These are phyloP conservation scores for Sarocladium oryzae DNA, from an alignment of 2,329 filamentous ascomycete genomes.

Conservation along the genomic window DNA sequence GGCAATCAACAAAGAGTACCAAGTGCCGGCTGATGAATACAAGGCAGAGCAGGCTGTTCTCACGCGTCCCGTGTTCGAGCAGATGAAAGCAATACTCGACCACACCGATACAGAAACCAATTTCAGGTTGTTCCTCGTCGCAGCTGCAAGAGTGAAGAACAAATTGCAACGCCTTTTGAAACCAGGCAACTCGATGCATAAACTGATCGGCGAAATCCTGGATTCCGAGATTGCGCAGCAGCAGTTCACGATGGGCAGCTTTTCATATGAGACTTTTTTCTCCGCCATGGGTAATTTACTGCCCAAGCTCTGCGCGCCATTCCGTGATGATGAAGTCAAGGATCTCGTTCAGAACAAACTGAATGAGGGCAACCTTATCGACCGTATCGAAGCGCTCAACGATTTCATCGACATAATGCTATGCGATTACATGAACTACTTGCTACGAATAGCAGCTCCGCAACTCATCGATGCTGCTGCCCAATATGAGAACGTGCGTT, in stretches of 20 bases:
- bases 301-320: conserved; percentile 73
- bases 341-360: conserved; percentile 58
- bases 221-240: conserved; percentile 65
- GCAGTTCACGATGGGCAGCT: conserved; percentile 64
- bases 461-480: conserved; percentile 64
- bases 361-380: conserved; percentile 58
- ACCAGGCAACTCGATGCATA: conserved; percentile 66
- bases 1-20: conserved; percentile 71
- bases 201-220: conserved; percentile 66
- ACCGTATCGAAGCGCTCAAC: conserved; percentile 68
- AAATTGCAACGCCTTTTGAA: conserved; percentile 68
- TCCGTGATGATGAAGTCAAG: conserved; percentile 71
- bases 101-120: conserved; percentile 58
- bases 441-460: conserved; percentile 65
- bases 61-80: conserved; percentile 45
- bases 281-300: conserved; percentile 67
- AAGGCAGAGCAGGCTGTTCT: conserved; percentile 48
- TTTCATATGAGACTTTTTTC: conserved; percentile 79
- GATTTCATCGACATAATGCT: conserved; percentile 71
- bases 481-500: conserved; percentile 68
- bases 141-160: conserved; percentile 63
- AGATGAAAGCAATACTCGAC: conserved; percentile 57
- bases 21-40: conserved; percentile 57
- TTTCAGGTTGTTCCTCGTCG: conserved; percentile 61
- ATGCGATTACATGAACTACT: conserved; percentile 77